Percentiles rank a stretch among this genome's conserved stretches.
These are phyloP conservation scores for Fusarium redolens DNA, from an alignment of 2,329 filamentous ascomycete species.

Conservation along the genomic window DNA sequence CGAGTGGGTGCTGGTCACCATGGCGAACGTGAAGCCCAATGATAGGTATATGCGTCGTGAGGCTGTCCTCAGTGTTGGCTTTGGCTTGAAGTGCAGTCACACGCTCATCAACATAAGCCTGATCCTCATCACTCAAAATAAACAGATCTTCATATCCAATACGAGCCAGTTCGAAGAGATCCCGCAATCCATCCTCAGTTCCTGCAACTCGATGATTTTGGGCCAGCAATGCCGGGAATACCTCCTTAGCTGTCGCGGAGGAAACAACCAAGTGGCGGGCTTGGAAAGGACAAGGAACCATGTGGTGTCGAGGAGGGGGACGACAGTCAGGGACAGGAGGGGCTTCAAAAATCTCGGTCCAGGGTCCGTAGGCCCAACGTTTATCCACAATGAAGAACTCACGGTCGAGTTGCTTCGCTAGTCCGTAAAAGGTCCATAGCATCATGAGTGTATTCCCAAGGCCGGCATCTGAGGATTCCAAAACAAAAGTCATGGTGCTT, in stretches of 20 bases:
- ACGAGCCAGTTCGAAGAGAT: constrained; percentile 75
- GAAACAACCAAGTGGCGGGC: constrained; percentile 82
- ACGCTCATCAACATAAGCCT: constrained; percentile 71
- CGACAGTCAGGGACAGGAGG: constrained; percentile 74
- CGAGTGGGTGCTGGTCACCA: constrained; percentile 81
- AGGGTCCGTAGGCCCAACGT: constrained; percentile 84
- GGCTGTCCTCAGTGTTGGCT: constrained; percentile 53
- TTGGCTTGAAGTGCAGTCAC: constrained; percentile 65
- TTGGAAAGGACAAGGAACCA: constrained; percentile 82
- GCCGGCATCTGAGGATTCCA: constrained; percentile 79
- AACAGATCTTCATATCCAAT: constrained; percentile 81
- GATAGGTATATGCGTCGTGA: constrained; percentile 52
- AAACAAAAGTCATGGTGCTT: constrained; percentile 79
- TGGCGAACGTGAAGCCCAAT: constrained; percentile 84
- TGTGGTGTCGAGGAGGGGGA: constrained; percentile 78
- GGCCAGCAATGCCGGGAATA: constrained; percentile 68
- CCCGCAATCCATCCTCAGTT: constrained; percentile 50
- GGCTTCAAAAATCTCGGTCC: constrained; percentile 75
- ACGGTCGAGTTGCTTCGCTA: constrained; percentile 78
- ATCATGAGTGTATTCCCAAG: constrained; percentile 81
- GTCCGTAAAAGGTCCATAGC: constrained; percentile 85
- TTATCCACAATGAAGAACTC: constrained; percentile 88
- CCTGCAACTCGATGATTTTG: constrained; percentile 46
- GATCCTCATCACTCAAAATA: constrained; percentile 73
- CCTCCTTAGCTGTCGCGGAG: constrained; percentile 71